These are phyloP conservation scores for Oryza glaberrima DNA, from an alignment of 176 grass and related monocot genomes.

Conservation along the genomic window DNA sequence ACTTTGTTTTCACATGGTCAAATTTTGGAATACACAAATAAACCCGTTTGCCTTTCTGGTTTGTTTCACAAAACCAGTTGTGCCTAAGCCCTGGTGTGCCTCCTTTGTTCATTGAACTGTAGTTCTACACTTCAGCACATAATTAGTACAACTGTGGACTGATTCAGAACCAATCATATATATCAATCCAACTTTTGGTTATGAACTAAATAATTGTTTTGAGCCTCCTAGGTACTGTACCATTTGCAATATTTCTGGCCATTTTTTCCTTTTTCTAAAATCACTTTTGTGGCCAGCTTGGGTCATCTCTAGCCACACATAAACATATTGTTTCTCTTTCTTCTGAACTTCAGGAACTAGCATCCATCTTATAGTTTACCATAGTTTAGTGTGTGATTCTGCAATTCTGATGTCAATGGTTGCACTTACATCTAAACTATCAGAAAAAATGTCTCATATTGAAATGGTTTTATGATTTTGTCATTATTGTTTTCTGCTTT, in stretches of 20 bases:
- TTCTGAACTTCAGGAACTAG: conserved; percentile 29
- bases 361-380: conserved; percentile 11
- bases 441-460: not conserved
- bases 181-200: not conserved
- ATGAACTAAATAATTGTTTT: not conserved
- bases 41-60: not conserved
- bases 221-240: not conserved
- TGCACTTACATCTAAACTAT: not conserved
- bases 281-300: not conserved
- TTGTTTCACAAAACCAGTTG: not conserved
- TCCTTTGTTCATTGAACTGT: conserved; percentile 14
- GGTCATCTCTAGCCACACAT: not conserved
- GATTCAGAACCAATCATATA: not conserved
- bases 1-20: not conserved
- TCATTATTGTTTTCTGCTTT: conserved; percentile 10
- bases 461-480: not conserved
- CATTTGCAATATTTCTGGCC: not conserved
- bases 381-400: not conserved
- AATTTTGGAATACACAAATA: conserved; percentile 18
- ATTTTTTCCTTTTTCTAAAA: conserved; percentile 12
- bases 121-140: not conserved
- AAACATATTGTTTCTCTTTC: conserved; percentile 26
- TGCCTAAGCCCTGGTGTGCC: not conserved
- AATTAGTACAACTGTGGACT: too few species aligned
- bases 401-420: conserved; percentile 23